These are phyloP conservation scores for Ceratonia siliqua DNA, from an alignment of 306 rosid genomes.

Conservation along the genomic window DNA sequence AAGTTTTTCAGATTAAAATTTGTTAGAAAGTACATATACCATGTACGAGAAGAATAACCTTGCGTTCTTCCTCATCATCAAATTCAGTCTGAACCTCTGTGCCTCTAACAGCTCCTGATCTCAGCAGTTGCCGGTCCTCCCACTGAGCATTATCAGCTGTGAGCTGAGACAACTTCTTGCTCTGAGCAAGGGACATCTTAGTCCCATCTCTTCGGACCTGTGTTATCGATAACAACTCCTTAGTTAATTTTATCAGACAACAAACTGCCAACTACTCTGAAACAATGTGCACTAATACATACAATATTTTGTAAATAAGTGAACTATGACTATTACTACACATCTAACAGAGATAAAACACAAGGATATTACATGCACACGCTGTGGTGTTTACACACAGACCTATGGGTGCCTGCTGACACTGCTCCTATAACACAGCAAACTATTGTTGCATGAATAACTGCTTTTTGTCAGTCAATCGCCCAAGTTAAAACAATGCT, in stretches of 20 bases:
- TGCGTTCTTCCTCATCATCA: conserved; percentile 97
- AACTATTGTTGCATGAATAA: not conserved
- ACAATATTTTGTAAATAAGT: conserved; percentile 3
- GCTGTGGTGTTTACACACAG: no score
- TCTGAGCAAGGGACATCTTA: conserved; percentile 95
- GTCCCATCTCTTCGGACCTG: conserved; percentile 95
- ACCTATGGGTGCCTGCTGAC: not conserved
- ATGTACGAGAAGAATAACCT: conserved; percentile 95
- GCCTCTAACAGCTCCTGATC: conserved; percentile 98
- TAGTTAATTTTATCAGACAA: conserved; percentile 18
- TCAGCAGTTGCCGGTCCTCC: conserved; percentile 94
- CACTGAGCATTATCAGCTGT: conserved; percentile 98
- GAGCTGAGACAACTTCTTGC: conserved; percentile 89
- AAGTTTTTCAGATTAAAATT: conserved; percentile 21
- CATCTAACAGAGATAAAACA: conserved; percentile 5
- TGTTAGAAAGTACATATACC: conserved; percentile 50
- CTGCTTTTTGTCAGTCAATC: not conserved
- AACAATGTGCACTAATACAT: conserved; percentile 4
- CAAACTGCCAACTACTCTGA: conserved; percentile 5
- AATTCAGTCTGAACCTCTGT: conserved; percentile 97
- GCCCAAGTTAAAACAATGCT: not conserved
- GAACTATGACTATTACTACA: conserved; percentile 14
- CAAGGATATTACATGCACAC: not conserved
- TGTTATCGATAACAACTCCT: conserved; percentile 22
- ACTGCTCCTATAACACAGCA: conserved; percentile 6